A percentile compares a stretch with the other conserved stretches of the same genome.
Evolutionary conservation across 305 asterid genomes (phyloP).

Genomic region (Andrographis paniculata): DNA sequence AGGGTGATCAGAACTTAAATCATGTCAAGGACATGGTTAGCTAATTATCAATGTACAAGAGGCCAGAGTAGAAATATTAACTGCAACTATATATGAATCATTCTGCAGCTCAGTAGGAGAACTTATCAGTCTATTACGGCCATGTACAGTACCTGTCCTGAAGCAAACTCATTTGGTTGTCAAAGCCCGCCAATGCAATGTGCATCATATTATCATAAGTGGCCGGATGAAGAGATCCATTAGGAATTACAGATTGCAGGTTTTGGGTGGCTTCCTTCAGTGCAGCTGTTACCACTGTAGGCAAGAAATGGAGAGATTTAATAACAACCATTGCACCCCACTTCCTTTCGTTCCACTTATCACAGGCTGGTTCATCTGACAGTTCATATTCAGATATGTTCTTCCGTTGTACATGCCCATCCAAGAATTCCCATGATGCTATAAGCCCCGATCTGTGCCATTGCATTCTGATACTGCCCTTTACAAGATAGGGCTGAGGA

Average conservation of each 20-base stretch:
- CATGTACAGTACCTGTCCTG: slow-evolving; percentile 75
- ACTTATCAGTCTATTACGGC: slow-evolving; percentile 3
- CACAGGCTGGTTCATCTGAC: slow-evolving; percentile 24
- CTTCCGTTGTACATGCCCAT: slow-evolving; percentile 63
- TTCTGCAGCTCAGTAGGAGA: slow-evolving; percentile 1
- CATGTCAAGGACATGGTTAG: slow-evolving; percentile 3
- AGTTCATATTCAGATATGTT: slow-evolving; percentile 29
- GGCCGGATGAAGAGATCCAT: slow-evolving; percentile 30
- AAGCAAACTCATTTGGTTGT: slow-evolving; percentile 92
- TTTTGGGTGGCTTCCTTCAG: slow-evolving; percentile 71
- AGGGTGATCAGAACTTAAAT: not conserved
- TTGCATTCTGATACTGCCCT: slow-evolving; percentile 98
- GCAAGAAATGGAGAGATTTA: slow-evolving; percentile 86
- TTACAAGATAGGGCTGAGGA: slow-evolving; percentile 87
- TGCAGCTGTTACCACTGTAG: slow-evolving; percentile 70
- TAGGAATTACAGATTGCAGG: slow-evolving; percentile 26
- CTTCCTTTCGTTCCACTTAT: slow-evolving; percentile 51
- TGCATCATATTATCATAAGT: slow-evolving; percentile 85
- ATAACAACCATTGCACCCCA: slow-evolving; percentile 99
- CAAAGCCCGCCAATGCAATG: slow-evolving; percentile 88
- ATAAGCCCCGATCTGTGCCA: slow-evolving; percentile 99
- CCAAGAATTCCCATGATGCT: slow-evolving; percentile 91
- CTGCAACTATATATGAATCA: not conserved
- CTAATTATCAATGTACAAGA: not conserved
- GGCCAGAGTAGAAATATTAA: not conserved